Percentiles rank a stretch among this genome's conserved stretches.
Evolutionary conservation across 2,329 filamentous ascomycete species (phyloP).

Genomic region (Fusarium circinatum): DNA sequence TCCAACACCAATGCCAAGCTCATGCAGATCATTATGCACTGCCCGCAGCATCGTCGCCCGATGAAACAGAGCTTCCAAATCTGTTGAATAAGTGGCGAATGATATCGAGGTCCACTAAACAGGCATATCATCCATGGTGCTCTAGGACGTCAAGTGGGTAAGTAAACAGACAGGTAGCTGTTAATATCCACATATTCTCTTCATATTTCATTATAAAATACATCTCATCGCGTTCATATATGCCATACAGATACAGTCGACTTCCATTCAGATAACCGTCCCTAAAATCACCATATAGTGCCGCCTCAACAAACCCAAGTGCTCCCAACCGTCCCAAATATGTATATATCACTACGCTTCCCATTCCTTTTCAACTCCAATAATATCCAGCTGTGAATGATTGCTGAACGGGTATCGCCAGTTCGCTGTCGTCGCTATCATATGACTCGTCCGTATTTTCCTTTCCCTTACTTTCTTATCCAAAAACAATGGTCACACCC

Average conservation of each 20-base stretch:
- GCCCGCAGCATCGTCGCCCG: slow-evolving; percentile 8
- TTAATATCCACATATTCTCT: not conserved
- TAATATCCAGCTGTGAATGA: slow-evolving; percentile 27
- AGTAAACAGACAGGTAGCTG: not conserved
- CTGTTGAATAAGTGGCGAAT: slow-evolving; percentile 25
- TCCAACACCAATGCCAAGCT: slow-evolving; percentile 12
- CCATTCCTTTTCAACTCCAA: slow-evolving; percentile 38
- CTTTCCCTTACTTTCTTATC: slow-evolving; percentile 39
- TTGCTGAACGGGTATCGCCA: slow-evolving; percentile 41
- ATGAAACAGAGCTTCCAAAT: slow-evolving; percentile 3
- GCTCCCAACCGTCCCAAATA: slow-evolving; percentile 16
- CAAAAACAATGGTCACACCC: slow-evolving; percentile 69
- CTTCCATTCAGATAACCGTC: not conserved
- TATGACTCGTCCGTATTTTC: slow-evolving; percentile 7
- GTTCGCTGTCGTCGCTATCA: slow-evolving; percentile 15
- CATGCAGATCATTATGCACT: slow-evolving; percentile 42
- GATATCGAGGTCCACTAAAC: slow-evolving; percentile 25
- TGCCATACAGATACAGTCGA: slow-evolving; percentile 1
- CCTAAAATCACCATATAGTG: slow-evolving; percentile 8
- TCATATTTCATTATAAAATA: not conserved
- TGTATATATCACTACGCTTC: slow-evolving; percentile 19
- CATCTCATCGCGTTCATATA: not conserved
- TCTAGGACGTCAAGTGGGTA: not conserved
- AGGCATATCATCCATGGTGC: slow-evolving; percentile 5
- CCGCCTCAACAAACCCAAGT: slow-evolving; percentile 15